These are phyloP conservation scores for Arabidopsis thaliana DNA, from an alignment of 345 rosid genomes.

Conservation along the genomic window DNA sequence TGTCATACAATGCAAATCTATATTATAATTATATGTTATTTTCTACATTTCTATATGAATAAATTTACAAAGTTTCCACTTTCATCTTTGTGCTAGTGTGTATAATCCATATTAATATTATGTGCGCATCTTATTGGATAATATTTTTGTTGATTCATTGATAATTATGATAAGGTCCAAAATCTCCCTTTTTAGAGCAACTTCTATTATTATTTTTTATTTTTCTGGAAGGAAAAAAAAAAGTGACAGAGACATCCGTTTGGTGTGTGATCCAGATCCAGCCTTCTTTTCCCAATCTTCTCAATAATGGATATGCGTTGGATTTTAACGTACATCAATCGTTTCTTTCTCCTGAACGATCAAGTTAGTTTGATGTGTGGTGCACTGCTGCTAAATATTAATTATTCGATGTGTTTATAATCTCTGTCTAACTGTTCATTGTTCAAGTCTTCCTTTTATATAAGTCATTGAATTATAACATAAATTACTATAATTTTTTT, in stretches of 20 bases:
- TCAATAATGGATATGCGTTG: conserved; percentile 30
- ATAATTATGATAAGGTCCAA: conserved; percentile 25
- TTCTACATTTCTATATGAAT: too few species aligned
- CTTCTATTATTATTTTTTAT: conserved; percentile 20
- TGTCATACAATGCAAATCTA: too few species aligned
- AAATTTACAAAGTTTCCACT: not conserved
- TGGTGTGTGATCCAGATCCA: conserved; percentile 39
- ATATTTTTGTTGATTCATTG: not conserved
- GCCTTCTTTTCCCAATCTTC: conserved; percentile 34
- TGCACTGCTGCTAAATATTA: not conserved
- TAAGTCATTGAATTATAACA: not conserved
- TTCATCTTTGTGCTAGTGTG: not conserved
- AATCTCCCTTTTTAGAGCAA: conserved; percentile 12
- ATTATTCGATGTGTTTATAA: not conserved
- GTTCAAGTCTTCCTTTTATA: not conserved
- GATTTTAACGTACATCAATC: conserved; percentile 20
- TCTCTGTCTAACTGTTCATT: not conserved
- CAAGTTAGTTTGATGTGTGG: conserved; percentile 1
- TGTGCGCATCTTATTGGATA: not conserved
- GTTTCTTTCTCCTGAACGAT: not conserved
- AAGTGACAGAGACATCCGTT: conserved; percentile 21
- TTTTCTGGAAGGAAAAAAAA: not conserved
- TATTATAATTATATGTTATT: too few species aligned
- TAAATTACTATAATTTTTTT: not conserved
- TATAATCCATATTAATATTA: conserved; percentile 2